Conservation (phyloP, 1,284 basidiomycete genomes). For the Ceratobasidium sp. region DNA sequence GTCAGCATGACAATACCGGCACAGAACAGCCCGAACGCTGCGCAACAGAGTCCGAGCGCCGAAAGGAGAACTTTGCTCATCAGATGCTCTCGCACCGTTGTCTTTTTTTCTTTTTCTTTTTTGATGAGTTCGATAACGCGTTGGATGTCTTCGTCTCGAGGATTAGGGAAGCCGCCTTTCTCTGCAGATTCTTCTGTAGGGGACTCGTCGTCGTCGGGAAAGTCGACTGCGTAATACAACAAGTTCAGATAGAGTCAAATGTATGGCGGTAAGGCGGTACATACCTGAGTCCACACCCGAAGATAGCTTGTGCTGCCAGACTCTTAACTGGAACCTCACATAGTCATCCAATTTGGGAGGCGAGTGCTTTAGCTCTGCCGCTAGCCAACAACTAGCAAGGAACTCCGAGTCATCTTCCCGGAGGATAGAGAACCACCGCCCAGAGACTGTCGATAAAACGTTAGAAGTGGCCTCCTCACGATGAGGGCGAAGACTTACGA, state of each 20-base stretch:
- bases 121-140: slow-evolving; percentile 13
- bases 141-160: slow-evolving; percentile 39
- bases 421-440: slow-evolving; percentile 41
- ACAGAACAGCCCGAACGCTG: slow-evolving; percentile 32
- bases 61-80: slow-evolving; percentile 37
- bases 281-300: background rate
- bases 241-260: background rate
- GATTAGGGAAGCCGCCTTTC: slow-evolving; percentile 27
- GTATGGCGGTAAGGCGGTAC: background rate
- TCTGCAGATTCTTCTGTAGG: slow-evolving; percentile 7
- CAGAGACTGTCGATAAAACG: slow-evolving; percentile 29
- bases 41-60: slow-evolving; percentile 13
- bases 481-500: slow-evolving; percentile 3
- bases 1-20: slow-evolving; percentile 35
- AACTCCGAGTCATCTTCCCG: slow-evolving; percentile 44
- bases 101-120: background rate
- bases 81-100: slow-evolving; percentile 16
- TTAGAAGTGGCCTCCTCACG: background rate
- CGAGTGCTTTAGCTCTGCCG: slow-evolving; percentile 28
- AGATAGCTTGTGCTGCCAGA: slow-evolving; percentile 35
- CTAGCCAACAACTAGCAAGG: slow-evolving; percentile 39
- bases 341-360: slow-evolving; percentile 35
- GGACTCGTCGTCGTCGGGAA: background rate
- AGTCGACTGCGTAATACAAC: background rate
- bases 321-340: slow-evolving; percentile 32